These are phyloP conservation scores for Colletotrichum abscissum DNA, from an alignment of 2,329 filamentous ascomycete species.

Conservation along the genomic window DNA sequence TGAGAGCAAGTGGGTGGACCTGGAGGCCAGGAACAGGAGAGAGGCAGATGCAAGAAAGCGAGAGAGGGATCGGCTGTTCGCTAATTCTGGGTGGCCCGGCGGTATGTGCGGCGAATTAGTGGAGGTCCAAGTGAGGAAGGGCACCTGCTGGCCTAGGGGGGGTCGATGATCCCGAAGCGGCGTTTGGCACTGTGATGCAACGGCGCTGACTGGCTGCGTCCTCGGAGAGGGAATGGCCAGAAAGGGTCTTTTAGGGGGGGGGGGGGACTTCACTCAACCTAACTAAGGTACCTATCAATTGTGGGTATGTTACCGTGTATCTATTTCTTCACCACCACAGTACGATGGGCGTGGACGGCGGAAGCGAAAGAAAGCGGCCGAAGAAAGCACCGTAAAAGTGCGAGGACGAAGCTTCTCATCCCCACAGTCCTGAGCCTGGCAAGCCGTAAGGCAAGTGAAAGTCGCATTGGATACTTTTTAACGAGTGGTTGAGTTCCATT, in stretches of 20 bases:
- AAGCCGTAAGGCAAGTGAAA: not conserved
- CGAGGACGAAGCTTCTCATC: conserved; percentile 14
- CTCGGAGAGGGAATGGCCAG: not conserved
- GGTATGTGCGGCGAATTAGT: conserved; percentile 70
- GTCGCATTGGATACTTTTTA: not conserved
- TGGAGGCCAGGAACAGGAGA: conserved; percentile 33
- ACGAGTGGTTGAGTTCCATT: no score
- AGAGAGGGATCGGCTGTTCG: conserved; percentile 31
- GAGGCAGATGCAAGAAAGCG: conserved; percentile 23
- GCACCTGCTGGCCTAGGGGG: conserved; percentile 14
- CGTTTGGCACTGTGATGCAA: not conserved
- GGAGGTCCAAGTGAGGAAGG: conserved; percentile 45
- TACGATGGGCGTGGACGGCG: not conserved
- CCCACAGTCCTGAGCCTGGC: not conserved
- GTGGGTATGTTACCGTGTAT: not conserved
- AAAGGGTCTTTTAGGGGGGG: not conserved
- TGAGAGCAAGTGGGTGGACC: not conserved
- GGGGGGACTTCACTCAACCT: not conserved
- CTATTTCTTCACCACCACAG: not conserved
- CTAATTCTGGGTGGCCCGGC: conserved; percentile 56
- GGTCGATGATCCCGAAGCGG: not conserved
- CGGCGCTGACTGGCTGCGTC: not conserved
- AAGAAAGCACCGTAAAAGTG: conserved; percentile 29
- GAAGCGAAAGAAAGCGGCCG: conserved; percentile 28
- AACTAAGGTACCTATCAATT: not conserved